Percentiles rank a stretch among this genome's conserved stretches.
phyloP scores from a whole-genome alignment of 345 rosid genomes.

The Tarenaya hassleriana region DNA sequence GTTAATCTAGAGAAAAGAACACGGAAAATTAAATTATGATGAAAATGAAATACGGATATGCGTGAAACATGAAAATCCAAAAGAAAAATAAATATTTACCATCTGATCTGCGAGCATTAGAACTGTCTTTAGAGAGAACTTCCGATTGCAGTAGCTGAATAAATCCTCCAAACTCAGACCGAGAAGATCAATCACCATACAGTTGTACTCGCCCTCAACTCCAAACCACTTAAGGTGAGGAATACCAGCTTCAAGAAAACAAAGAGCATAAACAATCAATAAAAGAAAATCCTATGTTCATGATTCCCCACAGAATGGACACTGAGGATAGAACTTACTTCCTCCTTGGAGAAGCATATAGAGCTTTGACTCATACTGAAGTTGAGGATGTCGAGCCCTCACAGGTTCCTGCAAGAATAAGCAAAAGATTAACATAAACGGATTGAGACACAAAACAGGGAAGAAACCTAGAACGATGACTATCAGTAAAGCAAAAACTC shows the following conservation, averaged over 20 bases:
- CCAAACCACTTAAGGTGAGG: slow-evolving; percentile 94
- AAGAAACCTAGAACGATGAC: neutral
- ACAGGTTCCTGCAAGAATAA: slow-evolving; percentile 51
- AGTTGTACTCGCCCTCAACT: slow-evolving; percentile 69
- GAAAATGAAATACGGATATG: neutral
- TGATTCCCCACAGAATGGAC: neutral
- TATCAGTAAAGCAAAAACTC: too few species aligned
- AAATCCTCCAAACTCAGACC: slow-evolving; percentile 90
- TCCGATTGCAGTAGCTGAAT: slow-evolving; percentile 78
- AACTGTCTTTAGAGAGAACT: slow-evolving; percentile 67
- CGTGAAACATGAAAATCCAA: neutral
- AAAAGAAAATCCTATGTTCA: neutral
- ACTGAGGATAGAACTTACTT: slow-evolving; percentile 40
- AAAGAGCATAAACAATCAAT: neutral
- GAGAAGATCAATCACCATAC: slow-evolving; percentile 89
- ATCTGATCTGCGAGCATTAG: slow-evolving; percentile 91
- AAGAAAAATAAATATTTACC: slow-evolving; percentile 28
- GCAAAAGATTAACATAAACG: slow-evolving; percentile 4
- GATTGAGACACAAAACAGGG: neutral
- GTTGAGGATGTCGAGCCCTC: slow-evolving; percentile 86
- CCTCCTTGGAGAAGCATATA: slow-evolving; percentile 96
- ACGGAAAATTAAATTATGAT: slow-evolving; percentile 1
- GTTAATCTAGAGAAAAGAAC: slow-evolving; percentile 35
- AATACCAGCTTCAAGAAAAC: slow-evolving; percentile 52
- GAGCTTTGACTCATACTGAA: slow-evolving; percentile 79